Percentiles rank a stretch among this genome's conserved stretches.
Conservation (phyloP, 257 asterid species). For the Parsonsia alboflavescens region DNA sequence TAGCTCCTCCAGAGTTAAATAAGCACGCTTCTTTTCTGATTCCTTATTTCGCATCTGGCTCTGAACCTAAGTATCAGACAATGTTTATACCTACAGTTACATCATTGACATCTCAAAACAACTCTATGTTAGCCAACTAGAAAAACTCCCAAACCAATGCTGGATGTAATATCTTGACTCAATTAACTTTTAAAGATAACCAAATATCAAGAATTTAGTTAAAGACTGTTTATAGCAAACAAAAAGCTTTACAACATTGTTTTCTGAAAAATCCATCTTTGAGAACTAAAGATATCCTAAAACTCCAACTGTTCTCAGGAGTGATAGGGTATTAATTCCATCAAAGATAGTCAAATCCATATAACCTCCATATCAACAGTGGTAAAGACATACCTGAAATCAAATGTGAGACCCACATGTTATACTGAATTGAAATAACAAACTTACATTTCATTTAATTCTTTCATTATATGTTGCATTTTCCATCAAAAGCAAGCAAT, state of each 20-base stretch:
- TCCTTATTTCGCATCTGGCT: constrained; percentile 79
- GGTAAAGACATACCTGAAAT: not conserved
- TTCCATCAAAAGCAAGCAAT: not conserved
- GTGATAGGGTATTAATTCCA: not conserved
- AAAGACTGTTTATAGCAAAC: not conserved
- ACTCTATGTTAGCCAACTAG: not conserved
- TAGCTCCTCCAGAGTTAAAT: constrained; percentile 87
- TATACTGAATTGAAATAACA: not conserved
- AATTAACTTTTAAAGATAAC: not conserved
- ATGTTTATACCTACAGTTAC: not conserved
- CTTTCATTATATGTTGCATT: not conserved
- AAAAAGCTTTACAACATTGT: not conserved
- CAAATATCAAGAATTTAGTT: not conserved
- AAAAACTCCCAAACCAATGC: not conserved
- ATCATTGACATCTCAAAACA: not conserved
- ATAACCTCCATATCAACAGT: not conserved
- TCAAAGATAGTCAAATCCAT: not conserved
- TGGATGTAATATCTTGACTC: not conserved
- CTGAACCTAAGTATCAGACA: constrained; percentile 51
- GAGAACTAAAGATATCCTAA: not conserved
- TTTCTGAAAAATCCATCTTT: not conserved
- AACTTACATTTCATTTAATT: not conserved
- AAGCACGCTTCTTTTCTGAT: constrained; percentile 87
- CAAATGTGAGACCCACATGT: not conserved
- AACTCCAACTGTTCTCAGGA: not conserved